Percentiles rank a stretch among this genome's conserved stretches.
Conservation (phyloP, 306 rosid species). For the Begonia masoniana region DNA sequence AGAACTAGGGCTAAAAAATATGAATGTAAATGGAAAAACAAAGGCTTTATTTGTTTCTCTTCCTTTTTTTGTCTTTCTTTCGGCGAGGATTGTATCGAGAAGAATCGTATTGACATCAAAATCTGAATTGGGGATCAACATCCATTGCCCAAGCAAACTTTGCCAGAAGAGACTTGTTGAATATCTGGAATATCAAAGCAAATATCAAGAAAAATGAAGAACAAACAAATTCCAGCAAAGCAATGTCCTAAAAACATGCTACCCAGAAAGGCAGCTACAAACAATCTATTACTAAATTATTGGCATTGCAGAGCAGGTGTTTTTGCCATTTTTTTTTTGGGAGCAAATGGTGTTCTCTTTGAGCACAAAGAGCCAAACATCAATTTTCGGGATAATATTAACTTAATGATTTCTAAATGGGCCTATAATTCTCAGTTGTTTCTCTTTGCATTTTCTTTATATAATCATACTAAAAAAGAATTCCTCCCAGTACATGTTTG, state of each 20-base stretch:
- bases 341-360: no score
- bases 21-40: slow-evolving; percentile 1
- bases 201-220: not conserved
- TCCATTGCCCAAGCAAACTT: slow-evolving; percentile 95
- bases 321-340: no score
- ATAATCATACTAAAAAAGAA: no score
- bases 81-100: not conserved
- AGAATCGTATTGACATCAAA: slow-evolving; percentile 31
- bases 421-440: no score
- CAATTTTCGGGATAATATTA: no score
- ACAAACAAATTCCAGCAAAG: not conserved
- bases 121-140: slow-evolving; percentile 90
- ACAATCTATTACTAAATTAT: no score
- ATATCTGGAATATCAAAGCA: slow-evolving; percentile 38
- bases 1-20: not conserved
- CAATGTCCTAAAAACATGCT: not conserved
- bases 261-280: no score
- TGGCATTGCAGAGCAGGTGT: no score
- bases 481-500: no score
- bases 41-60: not conserved
- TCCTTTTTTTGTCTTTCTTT: slow-evolving; percentile 6
- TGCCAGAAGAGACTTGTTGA: slow-evolving; percentile 83
- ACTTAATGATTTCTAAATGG: no score
- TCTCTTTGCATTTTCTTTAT: no score
- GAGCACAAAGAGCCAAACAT: no score